phyloP scores from a whole-genome alignment of 495 filamentous ascomycete species.

The Tuber brumale region DNA sequence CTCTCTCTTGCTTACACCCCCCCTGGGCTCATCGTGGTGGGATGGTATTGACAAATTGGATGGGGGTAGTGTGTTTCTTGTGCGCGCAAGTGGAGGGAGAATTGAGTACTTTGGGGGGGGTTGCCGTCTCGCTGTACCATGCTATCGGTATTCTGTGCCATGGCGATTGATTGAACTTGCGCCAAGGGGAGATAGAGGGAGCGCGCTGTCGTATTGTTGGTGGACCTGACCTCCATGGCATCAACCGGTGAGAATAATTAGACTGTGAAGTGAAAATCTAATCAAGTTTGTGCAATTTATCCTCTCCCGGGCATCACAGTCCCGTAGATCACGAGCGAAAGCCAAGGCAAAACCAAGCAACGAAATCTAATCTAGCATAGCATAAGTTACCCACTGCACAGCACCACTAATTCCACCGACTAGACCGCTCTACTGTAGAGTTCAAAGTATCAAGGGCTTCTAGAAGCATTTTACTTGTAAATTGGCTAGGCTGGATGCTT shows the following conservation, averaged over 20 bases:
- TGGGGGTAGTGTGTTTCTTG: conserved; percentile 53
- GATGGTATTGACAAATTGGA: conserved; percentile 7
- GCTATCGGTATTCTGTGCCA: background rate
- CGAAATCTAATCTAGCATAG: background rate
- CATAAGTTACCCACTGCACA: background rate
- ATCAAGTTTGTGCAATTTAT: background rate
- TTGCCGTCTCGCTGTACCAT: background rate
- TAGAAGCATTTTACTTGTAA: background rate
- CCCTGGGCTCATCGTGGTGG: background rate
- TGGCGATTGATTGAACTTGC: background rate
- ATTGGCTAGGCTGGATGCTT: conserved; percentile 23
- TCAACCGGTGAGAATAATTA: background rate
- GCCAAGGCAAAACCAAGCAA: background rate
- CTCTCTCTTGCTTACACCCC: background rate
- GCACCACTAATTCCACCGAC: background rate
- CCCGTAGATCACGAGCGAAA: background rate
- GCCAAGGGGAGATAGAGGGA: background rate
- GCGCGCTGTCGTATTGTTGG: background rate
- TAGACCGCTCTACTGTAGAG: background rate
- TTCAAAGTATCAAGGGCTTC: background rate
- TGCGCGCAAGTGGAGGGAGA: conserved; percentile 54
- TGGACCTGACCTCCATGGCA: background rate
- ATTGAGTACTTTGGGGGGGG: conserved; percentile 40
- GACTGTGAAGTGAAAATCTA: background rate
- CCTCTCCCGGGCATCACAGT: background rate